These are phyloP conservation scores for Pelagomonas calceolata DNA, from an alignment of 108 stramenopile species.

Conservation along the genomic window DNA sequence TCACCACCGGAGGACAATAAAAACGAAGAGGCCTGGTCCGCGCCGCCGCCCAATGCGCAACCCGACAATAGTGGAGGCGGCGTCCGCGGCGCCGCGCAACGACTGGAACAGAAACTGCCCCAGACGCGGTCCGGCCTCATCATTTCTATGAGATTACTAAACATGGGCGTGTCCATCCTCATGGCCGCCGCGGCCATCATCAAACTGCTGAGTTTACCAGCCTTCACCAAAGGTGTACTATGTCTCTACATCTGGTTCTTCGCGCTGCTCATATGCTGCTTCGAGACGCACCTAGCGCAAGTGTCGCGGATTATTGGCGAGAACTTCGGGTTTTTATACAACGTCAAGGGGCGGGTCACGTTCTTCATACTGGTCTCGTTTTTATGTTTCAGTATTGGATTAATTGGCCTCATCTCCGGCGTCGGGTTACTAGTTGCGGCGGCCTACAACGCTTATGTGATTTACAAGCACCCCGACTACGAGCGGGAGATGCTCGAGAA, in stretches of 20 bases:
- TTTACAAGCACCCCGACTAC: slow-evolving; percentile 14
- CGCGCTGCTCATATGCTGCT: slow-evolving; percentile 33
- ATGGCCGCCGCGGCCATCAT: slow-evolving; percentile 2
- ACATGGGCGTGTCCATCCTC: slow-evolving; percentile 8
- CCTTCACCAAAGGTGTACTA: slow-evolving; percentile 7
- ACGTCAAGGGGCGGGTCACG: slow-evolving; percentile 9
- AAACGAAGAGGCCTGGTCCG: too few relatives aligned
- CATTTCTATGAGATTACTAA: slow-evolving; percentile 3
- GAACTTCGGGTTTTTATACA: slow-evolving; percentile 46
- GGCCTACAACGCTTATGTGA: slow-evolving; percentile 9
- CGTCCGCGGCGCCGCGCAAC: too few relatives aligned
- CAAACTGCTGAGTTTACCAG: neutral
- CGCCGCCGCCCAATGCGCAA: too few relatives aligned
- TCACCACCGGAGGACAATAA: too few relatives aligned
- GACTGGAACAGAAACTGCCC: too few relatives aligned
- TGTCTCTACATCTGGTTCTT: slow-evolving; percentile 16
- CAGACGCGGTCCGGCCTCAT: neutral
- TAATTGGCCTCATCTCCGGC: slow-evolving; percentile 12
- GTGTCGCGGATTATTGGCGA: slow-evolving; percentile 23
- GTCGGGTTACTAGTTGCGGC: slow-evolving; percentile 1
- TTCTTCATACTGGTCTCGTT: slow-evolving; percentile 9
- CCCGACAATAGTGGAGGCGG: too few relatives aligned
- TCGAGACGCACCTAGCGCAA: slow-evolving; percentile 36
- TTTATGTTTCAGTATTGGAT: slow-evolving; percentile 9
- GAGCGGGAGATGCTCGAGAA: slow-evolving; percentile 5